Conservation (phyloP, 257 asterid genomes). For the Nyctanthes arbortristis region DNA sequence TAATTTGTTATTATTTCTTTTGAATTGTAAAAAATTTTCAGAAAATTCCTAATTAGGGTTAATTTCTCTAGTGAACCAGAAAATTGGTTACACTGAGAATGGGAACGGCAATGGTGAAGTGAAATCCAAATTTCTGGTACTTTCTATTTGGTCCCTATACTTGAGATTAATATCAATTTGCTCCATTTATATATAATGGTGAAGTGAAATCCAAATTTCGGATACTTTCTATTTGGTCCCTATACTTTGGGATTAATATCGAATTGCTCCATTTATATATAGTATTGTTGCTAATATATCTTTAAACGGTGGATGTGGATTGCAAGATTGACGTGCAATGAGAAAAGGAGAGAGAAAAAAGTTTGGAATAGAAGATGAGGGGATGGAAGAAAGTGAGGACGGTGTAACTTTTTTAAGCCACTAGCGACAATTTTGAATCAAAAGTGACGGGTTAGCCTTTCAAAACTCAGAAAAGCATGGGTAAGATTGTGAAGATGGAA, state of each 20-base stretch:
- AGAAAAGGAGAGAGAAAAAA: no score
- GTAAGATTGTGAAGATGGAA: no score
- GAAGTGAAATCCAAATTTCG: not conserved
- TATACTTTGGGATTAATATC: not conserved
- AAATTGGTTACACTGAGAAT: not conserved
- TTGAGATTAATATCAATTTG: not conserved
- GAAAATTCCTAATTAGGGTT: not conserved
- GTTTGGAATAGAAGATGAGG: no score
- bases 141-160: not conserved
- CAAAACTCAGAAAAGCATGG: no score
- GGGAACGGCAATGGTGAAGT: not conserved
- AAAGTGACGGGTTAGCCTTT: no score
- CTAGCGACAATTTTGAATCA: no score
- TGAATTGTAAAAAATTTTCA: not conserved
- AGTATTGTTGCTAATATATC: no score
- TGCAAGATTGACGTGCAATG: no score
- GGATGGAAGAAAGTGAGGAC: no score
- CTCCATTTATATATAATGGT: no score
- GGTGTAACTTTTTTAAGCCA: no score
- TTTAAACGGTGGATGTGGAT: no score
- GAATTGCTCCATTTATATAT: not conserved
- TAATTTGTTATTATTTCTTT: not conserved
- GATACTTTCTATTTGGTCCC: not conserved
- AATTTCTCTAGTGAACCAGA: not conserved
- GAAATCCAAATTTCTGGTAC: not conserved